Evolutionary conservation across 768 basidiomycete species (phyloP), one percentile per base, ranked within the genome.

Genomic region (Leccinum disarticulatum): DNA sequence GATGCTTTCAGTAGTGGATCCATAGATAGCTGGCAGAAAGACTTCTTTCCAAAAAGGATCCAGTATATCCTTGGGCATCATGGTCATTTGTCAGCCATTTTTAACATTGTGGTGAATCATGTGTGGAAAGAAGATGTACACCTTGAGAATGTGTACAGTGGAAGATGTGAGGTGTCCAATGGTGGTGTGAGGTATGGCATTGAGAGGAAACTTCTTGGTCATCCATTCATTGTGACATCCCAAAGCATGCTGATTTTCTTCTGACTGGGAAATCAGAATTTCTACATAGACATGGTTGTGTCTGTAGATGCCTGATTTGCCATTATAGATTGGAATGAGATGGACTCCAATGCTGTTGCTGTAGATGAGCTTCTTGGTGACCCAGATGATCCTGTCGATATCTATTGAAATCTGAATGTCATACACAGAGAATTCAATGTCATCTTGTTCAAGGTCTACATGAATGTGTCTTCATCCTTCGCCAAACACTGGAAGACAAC

Each of bases 281-380:
- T 65, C 41, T 0, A 61, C 48, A 56, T 65, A 68, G 6, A 62
- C 19, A 33, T 68, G 67, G 3, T 68, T 68, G 14, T 68, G 53
- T 17, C 65, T 65, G 0, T 8, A 2, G 0, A 68, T 68, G 0
- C 30, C 54, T 3, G 57, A 19, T 47, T 51, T 36, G 2, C 35
- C 35, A 14, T 36, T 14, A 36, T 36, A 15, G 35, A 36, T 15
- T 6, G 35, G 14, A 36, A 10, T 36, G 5, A 36, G 35, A 6
- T 36, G 35, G 4, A 36, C 35, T 36, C 35, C 35, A 36, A 36
- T 36, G 35, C 35, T 36, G 6, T 14, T 36, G 14, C 35, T 36
- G 35, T 14, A 36, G 14, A 36, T 13, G 3, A 36, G 35, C 14
- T 15, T 36, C 14, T 10, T 36, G 35, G 35, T 36, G 14, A 36